Evolutionary conservation across 1,284 basidiomycete genomes (phyloP), one percentile per base, ranked within the genome.

Genomic region (Ustilago sp.): DNA sequence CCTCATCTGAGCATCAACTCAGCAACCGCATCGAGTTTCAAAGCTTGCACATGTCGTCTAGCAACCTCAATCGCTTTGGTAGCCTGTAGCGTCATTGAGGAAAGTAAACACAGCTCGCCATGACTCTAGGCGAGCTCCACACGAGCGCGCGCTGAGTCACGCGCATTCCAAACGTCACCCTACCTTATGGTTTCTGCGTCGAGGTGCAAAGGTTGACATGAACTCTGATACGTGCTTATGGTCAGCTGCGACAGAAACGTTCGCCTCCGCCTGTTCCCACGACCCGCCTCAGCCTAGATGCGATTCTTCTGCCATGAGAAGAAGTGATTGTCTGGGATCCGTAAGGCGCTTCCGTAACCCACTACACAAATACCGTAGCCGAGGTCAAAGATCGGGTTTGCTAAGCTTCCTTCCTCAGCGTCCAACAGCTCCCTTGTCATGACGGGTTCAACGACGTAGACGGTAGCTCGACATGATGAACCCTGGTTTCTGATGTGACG

Each of bases 301-400:
- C n/a, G 39, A 9, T 6, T 41, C 41, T 17, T 28, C 41, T 45
- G 17, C 43, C 43, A 45, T 19, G 43, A 45, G 43, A 45, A 45
- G 43, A 23, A 23, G 23, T 23, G 17, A 45, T 17, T 32, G 55
- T 35, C 55, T 31, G 39, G 55, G 12, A 15, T 34, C 38, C 36
- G 35, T 8, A 39, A 47, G 19, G 19, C 57, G 61, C 58, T 52
- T 56, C 54, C 61, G 70, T 60, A 58, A 67, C 23, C 23, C 23
- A 2, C 23, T 23, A 23, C 23, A 36, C 50, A 11, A 34, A 53
- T 31, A 41, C 70, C 70, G 70, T 73, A 64, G 70, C 70, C 70
- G 70, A 73, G 70, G 43, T 50, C n/a, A 43, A 13, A 43, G 65
- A 62, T 68, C 70, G 70, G 65, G 48, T 73, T 73, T 68, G 70